Evolutionary conservation across 2,329 filamentous ascomycete genomes (phyloP).

Genomic region (Alternaria triticina): DNA sequence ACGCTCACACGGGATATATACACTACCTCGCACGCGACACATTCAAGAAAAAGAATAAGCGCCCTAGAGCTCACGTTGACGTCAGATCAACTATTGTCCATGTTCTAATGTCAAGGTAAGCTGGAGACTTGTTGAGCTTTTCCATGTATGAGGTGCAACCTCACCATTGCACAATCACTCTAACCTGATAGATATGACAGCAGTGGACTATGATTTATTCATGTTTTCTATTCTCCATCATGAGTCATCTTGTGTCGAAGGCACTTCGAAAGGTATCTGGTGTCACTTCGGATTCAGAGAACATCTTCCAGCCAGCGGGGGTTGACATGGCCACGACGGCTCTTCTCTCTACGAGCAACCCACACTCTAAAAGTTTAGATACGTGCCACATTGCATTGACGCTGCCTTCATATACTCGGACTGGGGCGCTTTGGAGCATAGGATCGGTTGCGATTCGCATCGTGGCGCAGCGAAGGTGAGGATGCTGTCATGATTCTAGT

Average conservation of each 20-base stretch:
- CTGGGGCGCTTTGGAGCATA: neutral
- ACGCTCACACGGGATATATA: neutral
- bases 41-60: neutral
- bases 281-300: neutral
- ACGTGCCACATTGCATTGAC: neutral
- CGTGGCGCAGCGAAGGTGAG: neutral
- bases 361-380: neutral
- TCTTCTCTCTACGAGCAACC: neutral
- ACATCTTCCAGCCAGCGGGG: neutral
- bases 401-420: neutral
- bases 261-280: neutral
- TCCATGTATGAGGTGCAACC: neutral
- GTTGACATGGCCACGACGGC: neutral
- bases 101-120: neutral
- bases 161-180: neutral
- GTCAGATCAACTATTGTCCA: neutral
- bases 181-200: fast-evolving
- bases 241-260: neutral
- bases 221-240: neutral
- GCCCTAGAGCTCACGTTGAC: neutral
- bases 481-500: neutral
- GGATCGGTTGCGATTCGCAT: neutral
- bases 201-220: neutral
- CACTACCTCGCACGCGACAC: neutral
- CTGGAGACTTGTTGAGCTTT: neutral